Percentiles rank a stretch among this genome's conserved stretches.
Conservation (phyloP, 345 rosid genomes). For the Geranium rotundifolium region DNA sequence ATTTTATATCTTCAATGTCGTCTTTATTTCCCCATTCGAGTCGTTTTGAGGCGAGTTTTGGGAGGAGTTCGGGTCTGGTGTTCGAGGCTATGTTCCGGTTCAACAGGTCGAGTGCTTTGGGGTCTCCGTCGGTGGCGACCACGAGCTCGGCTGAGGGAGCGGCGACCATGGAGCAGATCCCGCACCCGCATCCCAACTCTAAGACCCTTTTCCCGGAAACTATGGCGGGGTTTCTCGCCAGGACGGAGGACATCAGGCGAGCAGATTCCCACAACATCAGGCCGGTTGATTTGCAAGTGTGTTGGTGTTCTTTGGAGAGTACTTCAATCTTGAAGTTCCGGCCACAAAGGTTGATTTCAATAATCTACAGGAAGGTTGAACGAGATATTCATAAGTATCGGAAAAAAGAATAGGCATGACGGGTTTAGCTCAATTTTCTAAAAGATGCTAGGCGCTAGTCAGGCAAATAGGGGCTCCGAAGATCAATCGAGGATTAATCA, state of each 20-base stretch:
- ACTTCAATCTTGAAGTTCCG: constrained; percentile 39
- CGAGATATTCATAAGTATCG: no score
- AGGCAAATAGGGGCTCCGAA: no score
- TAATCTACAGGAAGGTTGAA: constrained; percentile 20
- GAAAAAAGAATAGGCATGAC: no score
- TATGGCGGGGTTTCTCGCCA: constrained; percentile 59
- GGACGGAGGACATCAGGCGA: constrained; percentile 60
- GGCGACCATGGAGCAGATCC: constrained; percentile 88
- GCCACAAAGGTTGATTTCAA: constrained; percentile 33
- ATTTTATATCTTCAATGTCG: constrained; percentile 41
- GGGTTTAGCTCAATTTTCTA: no score
- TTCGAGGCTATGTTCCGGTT: constrained; percentile 44
- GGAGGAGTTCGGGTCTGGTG: constrained; percentile 25
- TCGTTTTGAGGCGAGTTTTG: constrained; percentile 33
- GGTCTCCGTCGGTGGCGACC: constrained; percentile 74
- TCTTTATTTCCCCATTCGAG: constrained; percentile 74
- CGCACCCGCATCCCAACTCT: constrained; percentile 78
- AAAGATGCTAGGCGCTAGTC: no score
- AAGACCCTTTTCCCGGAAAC: constrained; percentile 56
- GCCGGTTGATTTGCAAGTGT: constrained; percentile 85
- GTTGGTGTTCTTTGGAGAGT: constrained; percentile 71
- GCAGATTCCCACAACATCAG: constrained; percentile 97
- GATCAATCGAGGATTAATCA: no score
- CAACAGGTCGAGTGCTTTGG: constrained; percentile 46
- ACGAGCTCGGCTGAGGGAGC: constrained; percentile 47